phyloP scores from a whole-genome alignment of 176 grass and related monocot species.

The Puccinellia tenuiflora region DNA sequence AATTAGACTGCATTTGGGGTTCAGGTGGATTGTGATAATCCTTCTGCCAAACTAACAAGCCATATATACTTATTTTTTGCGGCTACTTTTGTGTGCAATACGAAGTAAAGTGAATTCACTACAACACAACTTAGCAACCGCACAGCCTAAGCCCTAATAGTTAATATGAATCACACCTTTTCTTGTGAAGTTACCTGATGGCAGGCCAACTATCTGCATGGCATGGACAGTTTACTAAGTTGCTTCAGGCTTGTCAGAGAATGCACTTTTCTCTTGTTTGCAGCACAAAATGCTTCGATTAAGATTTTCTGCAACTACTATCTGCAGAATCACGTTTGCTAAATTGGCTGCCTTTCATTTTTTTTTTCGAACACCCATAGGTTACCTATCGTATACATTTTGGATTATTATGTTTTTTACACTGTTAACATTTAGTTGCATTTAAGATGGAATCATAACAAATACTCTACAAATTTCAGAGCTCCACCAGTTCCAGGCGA shows the following conservation, averaged over 20 bases:
- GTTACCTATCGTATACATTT: neutral
- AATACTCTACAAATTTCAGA: neutral
- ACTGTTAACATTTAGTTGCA: neutral
- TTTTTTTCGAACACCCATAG: neutral
- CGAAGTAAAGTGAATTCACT: neutral
- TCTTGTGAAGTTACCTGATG: neutral
- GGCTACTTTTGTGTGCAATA: neutral
- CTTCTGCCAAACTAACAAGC: neutral
- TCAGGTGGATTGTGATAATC: neutral
- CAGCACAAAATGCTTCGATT: neutral
- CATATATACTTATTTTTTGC: neutral
- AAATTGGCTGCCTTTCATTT: neutral
- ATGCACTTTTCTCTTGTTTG: neutral
- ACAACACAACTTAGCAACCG: neutral
- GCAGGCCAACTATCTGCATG: neutral
- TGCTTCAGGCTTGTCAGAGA: neutral
- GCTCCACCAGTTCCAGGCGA: neutral
- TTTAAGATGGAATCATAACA: neutral
- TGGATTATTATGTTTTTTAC: neutral
- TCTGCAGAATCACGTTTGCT: neutral
- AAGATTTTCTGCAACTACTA: neutral
- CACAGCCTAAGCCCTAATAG: neutral
- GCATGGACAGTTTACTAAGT: neutral
- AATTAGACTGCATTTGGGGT: neutral
- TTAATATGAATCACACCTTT: neutral